Conservation (phyloP, 2,329 filamentous ascomycete species). For the Verticillium albo-atrum region DNA sequence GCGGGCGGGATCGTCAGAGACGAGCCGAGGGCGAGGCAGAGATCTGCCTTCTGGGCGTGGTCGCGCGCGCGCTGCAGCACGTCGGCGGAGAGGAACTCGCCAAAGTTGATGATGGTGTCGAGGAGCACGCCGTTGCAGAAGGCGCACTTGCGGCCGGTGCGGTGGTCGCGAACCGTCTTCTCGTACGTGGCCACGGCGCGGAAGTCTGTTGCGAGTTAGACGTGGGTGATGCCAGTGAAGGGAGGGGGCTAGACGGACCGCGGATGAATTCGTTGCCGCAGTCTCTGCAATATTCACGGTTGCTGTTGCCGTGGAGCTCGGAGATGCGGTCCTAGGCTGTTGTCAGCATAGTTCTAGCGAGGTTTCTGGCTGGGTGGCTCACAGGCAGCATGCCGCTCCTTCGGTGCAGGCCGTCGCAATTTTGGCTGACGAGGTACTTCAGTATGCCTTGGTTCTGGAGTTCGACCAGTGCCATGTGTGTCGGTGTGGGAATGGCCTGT, state of each 20-base stretch:
- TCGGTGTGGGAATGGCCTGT: slow-evolving; percentile 38
- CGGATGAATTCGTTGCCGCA: slow-evolving; percentile 42
- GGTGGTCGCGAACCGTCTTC: slow-evolving; percentile 37
- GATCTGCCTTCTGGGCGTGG: slow-evolving; percentile 34
- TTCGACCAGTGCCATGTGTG: slow-evolving; percentile 42
- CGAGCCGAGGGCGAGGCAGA: slow-evolving; percentile 41
- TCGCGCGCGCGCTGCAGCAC: slow-evolving; percentile 25
- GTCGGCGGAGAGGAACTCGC: slow-evolving; percentile 27
- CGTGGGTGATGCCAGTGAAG: not conserved
- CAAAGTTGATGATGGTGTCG: slow-evolving; percentile 43
- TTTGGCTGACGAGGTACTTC: slow-evolving; percentile 40
- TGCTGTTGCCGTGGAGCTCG: slow-evolving; percentile 43
- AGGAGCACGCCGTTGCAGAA: slow-evolving; percentile 30
- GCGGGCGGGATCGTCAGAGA: slow-evolving; percentile 39
- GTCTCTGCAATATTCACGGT: slow-evolving; percentile 37
- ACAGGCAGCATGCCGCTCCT: slow-evolving; percentile 41
- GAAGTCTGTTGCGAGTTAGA: slow-evolving; percentile 27
- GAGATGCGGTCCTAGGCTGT: slow-evolving; percentile 34
- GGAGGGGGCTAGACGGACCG: slow-evolving; percentile 20
- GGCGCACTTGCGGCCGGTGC: slow-evolving; percentile 39
- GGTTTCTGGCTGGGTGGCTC: too few relatives aligned
- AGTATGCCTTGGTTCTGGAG: slow-evolving; percentile 34
- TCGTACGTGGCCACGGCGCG: slow-evolving; percentile 38
- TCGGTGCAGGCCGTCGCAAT: slow-evolving; percentile 39
- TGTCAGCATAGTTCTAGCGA: too few relatives aligned